Base-by-base conservation (phyloP, 2,329 filamentous ascomycete genomes). In the Chrysoporthe austroafricana region DNA sequence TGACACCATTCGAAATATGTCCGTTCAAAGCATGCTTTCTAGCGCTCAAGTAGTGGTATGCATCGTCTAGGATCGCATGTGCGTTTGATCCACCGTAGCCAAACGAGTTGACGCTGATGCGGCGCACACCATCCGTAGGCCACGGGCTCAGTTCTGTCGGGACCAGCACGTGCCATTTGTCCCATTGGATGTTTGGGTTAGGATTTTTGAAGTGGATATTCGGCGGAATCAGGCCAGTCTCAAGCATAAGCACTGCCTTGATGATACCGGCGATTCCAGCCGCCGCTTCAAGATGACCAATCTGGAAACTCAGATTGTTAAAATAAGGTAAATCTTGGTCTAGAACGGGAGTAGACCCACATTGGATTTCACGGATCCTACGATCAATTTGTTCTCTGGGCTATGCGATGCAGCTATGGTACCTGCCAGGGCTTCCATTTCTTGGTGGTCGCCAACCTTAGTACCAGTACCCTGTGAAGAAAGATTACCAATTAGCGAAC, bases 281-380 rank as follows among this genome's bases (percentile, higher is more conserved):
- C 0, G 81, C 80, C 0, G 76, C 78, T 70, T 84, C 83, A 0
- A 73, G 71, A 68, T 86, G 84, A 0, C 83, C 83, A 21, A 82
- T 69, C 42, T 43, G 42, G 42, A 43, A 43, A 43, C 26, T 43
- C 8, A 43, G 13, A 13, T 13, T 7, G 42, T 43, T 43, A 43
- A 13, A 43, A 43, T 9, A 43, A 43, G 3, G 2, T 9, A 8
- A 43, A 43, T 43, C 2, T 4, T 8, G 8, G 13, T 43, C 42
- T 43, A 11, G 6, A 43, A 43, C 13, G 42, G 26, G 26, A 2
- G 26, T 26, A 26, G 26, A 43, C 42, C 13, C 13, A 43, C 42
- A 13, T 43, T 43, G 42, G 8, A 8, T 43, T 43, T 43, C 13
- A 43, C 42, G 8, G 42, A 43, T 43, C 42, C 42, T 11, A 43